phyloP scores from a whole-genome alignment of 345 rosid species.

The Populus ilicifolia region DNA sequence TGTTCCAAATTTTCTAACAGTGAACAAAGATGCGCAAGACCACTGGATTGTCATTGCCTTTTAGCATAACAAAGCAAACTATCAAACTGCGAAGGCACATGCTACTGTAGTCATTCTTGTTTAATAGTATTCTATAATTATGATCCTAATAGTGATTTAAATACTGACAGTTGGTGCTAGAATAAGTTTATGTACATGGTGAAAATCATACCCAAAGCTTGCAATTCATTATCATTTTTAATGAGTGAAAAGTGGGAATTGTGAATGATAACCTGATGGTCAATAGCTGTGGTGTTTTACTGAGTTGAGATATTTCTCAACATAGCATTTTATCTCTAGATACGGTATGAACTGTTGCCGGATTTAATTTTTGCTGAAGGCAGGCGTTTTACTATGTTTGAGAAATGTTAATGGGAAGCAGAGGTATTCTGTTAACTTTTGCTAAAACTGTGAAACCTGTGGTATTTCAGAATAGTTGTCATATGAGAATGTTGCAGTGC shows the following conservation, averaged over 20 bases:
- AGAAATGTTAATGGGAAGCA: too few relatives aligned
- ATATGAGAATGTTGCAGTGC: too few relatives aligned
- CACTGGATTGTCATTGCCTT: neutral
- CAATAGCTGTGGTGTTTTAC: neutral
- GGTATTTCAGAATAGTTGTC: too few relatives aligned
- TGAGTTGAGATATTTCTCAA: neutral
- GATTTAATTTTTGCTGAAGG: neutral
- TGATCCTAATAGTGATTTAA: neutral
- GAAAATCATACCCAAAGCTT: neutral
- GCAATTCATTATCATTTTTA: neutral
- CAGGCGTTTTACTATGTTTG: neutral
- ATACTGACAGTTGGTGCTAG: neutral
- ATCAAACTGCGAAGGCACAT: neutral
- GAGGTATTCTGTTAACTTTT: too few relatives aligned
- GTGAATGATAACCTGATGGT: neutral
- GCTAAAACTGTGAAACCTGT: too few relatives aligned
- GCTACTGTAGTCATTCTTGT: neutral
- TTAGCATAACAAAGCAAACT: neutral
- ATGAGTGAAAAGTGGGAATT: neutral
- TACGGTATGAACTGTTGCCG: neutral
- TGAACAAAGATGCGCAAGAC: neutral
- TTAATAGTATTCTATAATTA: neutral
- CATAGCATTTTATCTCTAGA: neutral
- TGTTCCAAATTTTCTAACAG: neutral
- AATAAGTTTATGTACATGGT: neutral